Base-by-base conservation (phyloP, 2,329 filamentous ascomycete species). In the Penicillium sp. region DNA sequence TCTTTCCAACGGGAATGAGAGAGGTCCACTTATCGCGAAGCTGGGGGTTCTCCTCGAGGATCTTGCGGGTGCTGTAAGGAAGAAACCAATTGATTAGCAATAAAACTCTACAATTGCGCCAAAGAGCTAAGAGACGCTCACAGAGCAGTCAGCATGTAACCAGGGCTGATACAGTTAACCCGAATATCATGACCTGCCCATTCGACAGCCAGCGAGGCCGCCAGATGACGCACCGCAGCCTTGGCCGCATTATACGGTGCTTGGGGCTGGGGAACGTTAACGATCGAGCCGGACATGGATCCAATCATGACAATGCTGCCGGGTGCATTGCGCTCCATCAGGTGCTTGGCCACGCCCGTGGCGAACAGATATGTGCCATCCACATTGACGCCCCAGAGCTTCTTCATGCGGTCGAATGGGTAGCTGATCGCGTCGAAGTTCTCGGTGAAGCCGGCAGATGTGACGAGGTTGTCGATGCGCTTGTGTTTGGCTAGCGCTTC, bases 71-170 rank as follows among this genome's bases (percentile, higher is more conserved):
- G 57, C 91, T 96, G 19, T 12, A 19, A 12, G 22, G 9, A 19
- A 19, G 19, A 15, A 19, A 22, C 10, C 10, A 50, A 33, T 1
- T n/a, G 10, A 35, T 45, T 38, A 35, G 9, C 12, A 19, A 33
- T 2, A 17, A 4, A 3, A 24, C 10, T 9, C 35, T 53, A 8
- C 12, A 37, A 37, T 37, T 10, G 3, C 1, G 6, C 28, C 50
- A 17, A 15, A 15, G 19, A 6, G 19, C 13, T 10, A 7, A n/a
- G 17, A 8, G 24, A 26, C n/a, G 62, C 90, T 86, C 84, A 94
- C 91, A 97, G 81, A 61, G 93, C 91, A 17, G 94, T 97, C 68
- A 97, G 82, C 94, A 98, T 98, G 80, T 98, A 98, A 49, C 95
- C 94, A 0, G 94, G 94, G 33, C 90, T 93, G 76, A 98, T 95